Percentiles rank a stretch among this genome's conserved stretches.
phyloP scores from a whole-genome alignment of 208 protist genomes.

The Leishmania gerbilli region DNA sequence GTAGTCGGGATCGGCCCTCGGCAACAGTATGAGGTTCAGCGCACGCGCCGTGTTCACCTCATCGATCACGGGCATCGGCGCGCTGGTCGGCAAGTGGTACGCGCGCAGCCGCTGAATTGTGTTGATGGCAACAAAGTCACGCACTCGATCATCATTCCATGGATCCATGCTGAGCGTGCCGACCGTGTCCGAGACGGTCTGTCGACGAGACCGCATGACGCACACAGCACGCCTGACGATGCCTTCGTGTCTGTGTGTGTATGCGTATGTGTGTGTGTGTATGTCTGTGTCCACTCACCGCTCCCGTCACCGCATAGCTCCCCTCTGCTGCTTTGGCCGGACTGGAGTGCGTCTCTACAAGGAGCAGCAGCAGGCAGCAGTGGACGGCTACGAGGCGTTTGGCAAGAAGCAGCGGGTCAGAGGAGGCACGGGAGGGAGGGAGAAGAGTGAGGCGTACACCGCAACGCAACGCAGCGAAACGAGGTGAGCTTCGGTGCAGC shows the following conservation, averaged over 20 bases:
- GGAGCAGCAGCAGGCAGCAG: neutral
- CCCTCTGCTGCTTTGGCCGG: neutral
- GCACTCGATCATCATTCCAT: conserved; percentile 81
- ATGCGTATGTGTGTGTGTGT: neutral
- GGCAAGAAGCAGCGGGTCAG: neutral
- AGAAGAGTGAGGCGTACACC: neutral
- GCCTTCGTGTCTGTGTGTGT: neutral
- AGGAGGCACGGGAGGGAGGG: neutral
- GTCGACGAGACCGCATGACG: conserved; percentile 38
- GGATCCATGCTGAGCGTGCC: conserved; percentile 65
- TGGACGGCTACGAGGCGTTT: neutral
- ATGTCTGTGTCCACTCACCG: neutral
- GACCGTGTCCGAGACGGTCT: conserved; percentile 21
- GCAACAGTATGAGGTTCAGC: conserved; percentile 66
- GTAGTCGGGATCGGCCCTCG: conserved; percentile 56
- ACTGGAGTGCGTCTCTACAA: neutral
- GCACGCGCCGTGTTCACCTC: conserved; percentile 60
- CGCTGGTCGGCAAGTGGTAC: conserved; percentile 55
- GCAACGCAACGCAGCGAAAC: neutral
- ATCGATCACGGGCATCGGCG: conserved; percentile 50
- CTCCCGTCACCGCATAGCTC: neutral
- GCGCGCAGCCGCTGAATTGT: conserved; percentile 79
- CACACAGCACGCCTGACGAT: neutral
- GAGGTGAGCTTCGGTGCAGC: neutral
- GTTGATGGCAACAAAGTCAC: conserved; percentile 86